Evolutionary conservation across 2,329 filamentous ascomycete species (phyloP), one percentile per base, ranked within the genome.

Genomic region (Claviceps sp.): DNA sequence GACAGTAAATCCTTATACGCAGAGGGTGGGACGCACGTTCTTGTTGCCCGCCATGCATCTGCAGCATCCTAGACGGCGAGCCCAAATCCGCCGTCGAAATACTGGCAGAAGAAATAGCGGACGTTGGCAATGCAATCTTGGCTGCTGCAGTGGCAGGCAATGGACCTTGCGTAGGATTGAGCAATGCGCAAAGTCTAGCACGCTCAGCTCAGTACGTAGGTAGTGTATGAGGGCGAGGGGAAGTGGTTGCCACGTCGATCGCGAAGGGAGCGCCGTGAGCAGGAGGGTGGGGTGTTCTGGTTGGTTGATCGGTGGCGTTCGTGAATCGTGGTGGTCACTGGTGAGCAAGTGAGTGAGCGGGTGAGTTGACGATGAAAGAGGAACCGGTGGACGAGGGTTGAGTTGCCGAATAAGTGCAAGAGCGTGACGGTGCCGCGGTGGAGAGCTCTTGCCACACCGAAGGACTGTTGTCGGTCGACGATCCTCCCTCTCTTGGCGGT

Each of bases 41-140:
- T 59, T 65, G 64, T 61, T 64, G 64, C 60, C 65, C 66, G 59
- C 66, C 66, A 71, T 70, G 66, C 65, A 65, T 68, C 64, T 67
- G 67, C 63, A 67, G 67, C 69, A 71, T 71, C 67, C 61, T 70
- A 67, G 65, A 60, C 62, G 60, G 61, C 60, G 60, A 61, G 56
- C 54, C 48, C 41, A 44, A 46, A 44, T 41, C 50, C 53, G 52
- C 50, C 54, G 55, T 39, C 49, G 19, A 45, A 50, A 44, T 39
- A 42, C 37, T 48, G 54, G 40, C 49, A 51, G 49, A 50, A 45
- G 56, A 55, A 50, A 54, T 50, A 55, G 49, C 55, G 54, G 57
- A 59, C 56, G 59, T 57, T 57, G 57, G 37, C 42, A 47, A 39
- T 17, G 16, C 13, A 34, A 34, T 34, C 30, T 22, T 16, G 26